Evolutionary conservation across 2,329 filamentous ascomycete genomes (phyloP), one percentile per base, ranked within the genome.

Genomic region (Arthrobotrys pseudoclavata): DNA sequence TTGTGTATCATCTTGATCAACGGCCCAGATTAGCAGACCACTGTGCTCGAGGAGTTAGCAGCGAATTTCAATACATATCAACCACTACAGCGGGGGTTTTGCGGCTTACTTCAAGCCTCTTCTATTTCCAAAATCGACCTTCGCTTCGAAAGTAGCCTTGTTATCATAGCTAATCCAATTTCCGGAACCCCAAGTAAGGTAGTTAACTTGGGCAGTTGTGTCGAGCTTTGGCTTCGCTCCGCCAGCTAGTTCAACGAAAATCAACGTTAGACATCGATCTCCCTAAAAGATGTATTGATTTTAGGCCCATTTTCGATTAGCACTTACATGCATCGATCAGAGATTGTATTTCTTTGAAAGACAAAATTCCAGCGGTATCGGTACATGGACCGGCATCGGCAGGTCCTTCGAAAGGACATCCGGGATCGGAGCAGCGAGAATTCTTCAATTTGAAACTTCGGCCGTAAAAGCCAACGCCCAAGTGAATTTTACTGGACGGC

Each of bases 11-110:
- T 83, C 80, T 60, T 81, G 80, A 74, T 83, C 82, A 26, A 83
- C 76, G 4, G 83, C 81, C 83, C 83, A 85, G 22, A 84, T 83
- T 48, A 84, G 68, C 2, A 81, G 10, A 26, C 74, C 70, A 45
- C 79, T 66, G 12, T 63, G 24, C 45, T 63, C 57, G 20, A 55
- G 34, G 20, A 45, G 34, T 74, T 61, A 74, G 24, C 31, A 22
- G n/a, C 52, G 13, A 26, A 34, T 37, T 57, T 34, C 26, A 48
- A 13, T 48, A 69, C 60, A 50, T 70, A 40, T 48, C 53, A 9
- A 34, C 7, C 4, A 1, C 7, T 6, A 34, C 1, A 1, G 31
- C 12, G 7, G 15, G 57, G 62, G n/a, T 3, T n/a, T n/a, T 18
- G 60, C 37, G 13, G 29, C 64, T 67, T 71, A 69, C 26, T 83